Base-by-base conservation (phyloP, 2,329 filamentous ascomycete genomes). In the Aspergillus carbonarius region DNA sequence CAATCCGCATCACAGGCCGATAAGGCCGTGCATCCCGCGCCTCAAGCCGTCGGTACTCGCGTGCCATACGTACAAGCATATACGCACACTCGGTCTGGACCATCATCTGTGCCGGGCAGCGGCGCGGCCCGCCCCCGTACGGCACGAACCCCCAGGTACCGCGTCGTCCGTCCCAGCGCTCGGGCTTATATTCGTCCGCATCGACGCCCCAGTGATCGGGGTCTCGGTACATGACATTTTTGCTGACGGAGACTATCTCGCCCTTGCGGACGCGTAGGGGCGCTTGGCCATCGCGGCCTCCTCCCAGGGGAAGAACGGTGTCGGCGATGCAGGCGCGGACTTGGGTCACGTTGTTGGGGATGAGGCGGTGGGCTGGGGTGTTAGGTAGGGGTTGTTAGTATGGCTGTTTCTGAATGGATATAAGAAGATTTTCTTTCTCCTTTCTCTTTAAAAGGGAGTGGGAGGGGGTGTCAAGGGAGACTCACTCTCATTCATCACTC, bases 261-360 rank as follows among this genome's bases (percentile, higher is more conserved):
- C 77, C 76, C 58, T 76, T 73, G n/a, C 75, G 72, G n/a, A 82
- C 72, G 17, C 75, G 74, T 32, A 82, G 68, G 2, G 73, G 71
- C 9, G 65, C 60, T 17, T 48, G 61, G 5, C 74, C 79, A 58
- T 82, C 76, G 8, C 71, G 67, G 0, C 79, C 80, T 12, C 80
- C 80, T 20, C 80, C 90, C n/a, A 79, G 77, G 0, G 90, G 90
- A 2, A 93, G 82, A 0, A 84, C 88, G 3, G 90, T 92, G 76
- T 92, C 88, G 25, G 90, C 79, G 23, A 23, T 3, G 23, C 23
- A 23, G 23, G 23, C 23, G 23, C 23, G 23, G 13, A 89, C 83
- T 20, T 87, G 76, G 59, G 90, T 87, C 51, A 90, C 81, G 75
- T 92, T 93, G 78, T 88, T 88, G 1, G 90, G 89, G 2, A 93